Base-by-base conservation (phyloP, 352 stramenopile genomes). In the Phytophthora litchii region DNA sequence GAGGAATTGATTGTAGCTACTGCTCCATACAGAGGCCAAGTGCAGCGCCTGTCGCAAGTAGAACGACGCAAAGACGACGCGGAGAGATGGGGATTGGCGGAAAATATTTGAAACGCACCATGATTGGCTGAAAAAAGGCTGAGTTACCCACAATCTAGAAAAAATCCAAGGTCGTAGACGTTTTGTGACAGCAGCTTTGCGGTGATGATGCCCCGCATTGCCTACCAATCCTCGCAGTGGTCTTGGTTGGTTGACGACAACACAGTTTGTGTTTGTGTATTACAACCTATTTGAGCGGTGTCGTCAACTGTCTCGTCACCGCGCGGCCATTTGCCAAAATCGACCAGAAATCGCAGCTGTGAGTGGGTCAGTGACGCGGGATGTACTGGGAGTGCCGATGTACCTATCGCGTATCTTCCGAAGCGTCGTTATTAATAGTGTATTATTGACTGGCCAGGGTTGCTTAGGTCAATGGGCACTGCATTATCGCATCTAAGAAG, bases 401-500 rank as follows among this genome's bases (percentile, higher is more conserved):
- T 41, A 59, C 47, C 47, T 40, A 64, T 51, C 17, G 36, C 19
- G 44, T 37, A 63, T 63, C 44, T 50, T 60, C 27, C 11, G 35
- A 44, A 38, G 9, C 16, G 50, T 50, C 45, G n/a, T 27, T 34
- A 11, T 31, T 31, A 8, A 31, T 8, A 31, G 8, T 13, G 43
- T n/a, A n/a, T n/a, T n/a, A n/a, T 50, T 17, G 11, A 50, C n/a
- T 50, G 25, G 11, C n/a, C n/a, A n/a, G n/a, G n/a, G n/a, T n/a
- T n/a, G n/a, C n/a, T n/a, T n/a, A n/a, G n/a, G n/a, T n/a, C n/a
- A n/a, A n/a, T n/a, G n/a, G n/a, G n/a, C n/a, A n/a, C 8, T 23
- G 20, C 19, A 7, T 23, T 8, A 74, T 60, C 2, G 57, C 32
- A 14, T 75, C 63, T 0, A 90, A 54, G 34, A 88, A 83, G 0